Conservation (phyloP, 352 stramenopile species). For the Globisporangium rhizosaccharum region DNA sequence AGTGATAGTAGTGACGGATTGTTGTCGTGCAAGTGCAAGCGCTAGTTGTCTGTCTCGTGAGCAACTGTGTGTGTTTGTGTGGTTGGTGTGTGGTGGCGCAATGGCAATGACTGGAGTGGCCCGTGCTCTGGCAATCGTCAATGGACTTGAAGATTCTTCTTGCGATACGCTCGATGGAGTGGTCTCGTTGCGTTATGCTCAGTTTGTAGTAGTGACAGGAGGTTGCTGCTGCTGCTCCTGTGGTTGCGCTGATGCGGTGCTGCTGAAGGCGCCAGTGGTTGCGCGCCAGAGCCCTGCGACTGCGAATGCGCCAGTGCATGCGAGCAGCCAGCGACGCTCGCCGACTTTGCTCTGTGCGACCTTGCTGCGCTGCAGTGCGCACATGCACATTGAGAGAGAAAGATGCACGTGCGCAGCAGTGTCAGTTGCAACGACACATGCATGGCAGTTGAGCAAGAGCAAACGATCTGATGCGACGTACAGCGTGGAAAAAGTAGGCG, state of each 20-base stretch:
- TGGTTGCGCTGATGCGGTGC: not conserved
- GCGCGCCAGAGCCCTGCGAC: constrained; percentile 44
- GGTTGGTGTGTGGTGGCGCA: too few relatives aligned
- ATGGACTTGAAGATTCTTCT: too few relatives aligned
- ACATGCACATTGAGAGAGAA: not conserved
- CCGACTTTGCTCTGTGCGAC: constrained; percentile 29
- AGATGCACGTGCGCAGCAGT: too few relatives aligned
- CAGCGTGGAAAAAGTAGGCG: constrained; percentile 54
- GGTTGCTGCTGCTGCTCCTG: not conserved
- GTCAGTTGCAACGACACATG: not conserved
- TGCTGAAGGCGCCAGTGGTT: constrained; percentile 37
- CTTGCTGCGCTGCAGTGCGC: constrained; percentile 29
- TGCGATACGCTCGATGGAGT: too few relatives aligned
- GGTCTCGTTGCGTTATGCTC: too few relatives aligned
- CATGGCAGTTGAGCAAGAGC: not conserved
- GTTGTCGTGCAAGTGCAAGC: too few relatives aligned
- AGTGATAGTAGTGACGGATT: too few relatives aligned
- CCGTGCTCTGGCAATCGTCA: too few relatives aligned
- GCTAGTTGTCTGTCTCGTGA: too few relatives aligned
- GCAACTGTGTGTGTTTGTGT: too few relatives aligned
- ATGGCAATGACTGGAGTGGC: too few relatives aligned
- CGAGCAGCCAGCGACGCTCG: constrained; percentile 55
- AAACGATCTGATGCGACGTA: constrained; percentile 3
- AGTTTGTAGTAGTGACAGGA: not conserved
- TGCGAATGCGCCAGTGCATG: constrained; percentile 42